Evolutionary conservation across 805 yeast genomes (phyloP).

Genomic region (Naumovozyma dairenensis): DNA sequence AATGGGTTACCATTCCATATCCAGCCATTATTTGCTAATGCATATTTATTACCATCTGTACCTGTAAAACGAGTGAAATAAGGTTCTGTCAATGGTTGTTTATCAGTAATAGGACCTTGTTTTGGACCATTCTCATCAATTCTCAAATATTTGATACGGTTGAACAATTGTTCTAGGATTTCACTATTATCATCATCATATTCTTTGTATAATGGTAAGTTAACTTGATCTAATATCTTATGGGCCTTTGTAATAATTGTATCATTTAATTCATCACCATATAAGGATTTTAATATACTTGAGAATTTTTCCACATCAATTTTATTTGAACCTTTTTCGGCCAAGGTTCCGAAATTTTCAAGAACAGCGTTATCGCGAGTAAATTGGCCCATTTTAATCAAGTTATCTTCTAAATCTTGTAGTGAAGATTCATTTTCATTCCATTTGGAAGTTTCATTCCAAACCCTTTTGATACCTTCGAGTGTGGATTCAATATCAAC

Average conservation of each 20-base stretch:
- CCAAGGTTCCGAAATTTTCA: slow-evolving; percentile 35
- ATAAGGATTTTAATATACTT: slow-evolving; percentile 36
- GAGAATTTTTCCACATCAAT: slow-evolving; percentile 45
- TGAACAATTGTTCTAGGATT: slow-evolving; percentile 59
- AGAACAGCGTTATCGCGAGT: slow-evolving; percentile 34
- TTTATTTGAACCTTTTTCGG: slow-evolving; percentile 43
- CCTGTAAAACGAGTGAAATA: slow-evolving; percentile 68
- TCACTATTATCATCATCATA: slow-evolving; percentile 66
- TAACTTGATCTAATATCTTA: slow-evolving; percentile 64
- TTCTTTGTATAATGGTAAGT: slow-evolving; percentile 56
- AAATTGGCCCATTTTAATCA: slow-evolving; percentile 39
- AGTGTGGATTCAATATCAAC: slow-evolving; percentile 43
- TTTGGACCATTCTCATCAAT: slow-evolving; percentile 76
- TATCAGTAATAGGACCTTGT: slow-evolving; percentile 51
- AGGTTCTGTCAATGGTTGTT: slow-evolving; percentile 66
- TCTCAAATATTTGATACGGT: slow-evolving; percentile 67
- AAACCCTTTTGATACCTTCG: slow-evolving; percentile 30
- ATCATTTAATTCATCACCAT: slow-evolving; percentile 28
- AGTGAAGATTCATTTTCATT: slow-evolving; percentile 25
- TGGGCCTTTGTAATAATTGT: slow-evolving; percentile 34
- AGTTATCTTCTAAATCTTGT: slow-evolving; percentile 29
- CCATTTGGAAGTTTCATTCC: slow-evolving; percentile 17
- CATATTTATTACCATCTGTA: slow-evolving; percentile 47
- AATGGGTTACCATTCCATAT: slow-evolving; percentile 95
- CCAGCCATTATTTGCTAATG: slow-evolving; percentile 95